Percentiles rank a stretch among this genome's conserved stretches.
These are phyloP conservation scores for Cadophora malorum DNA, from an alignment of 2,329 filamentous ascomycete genomes.

Conservation along the genomic window DNA sequence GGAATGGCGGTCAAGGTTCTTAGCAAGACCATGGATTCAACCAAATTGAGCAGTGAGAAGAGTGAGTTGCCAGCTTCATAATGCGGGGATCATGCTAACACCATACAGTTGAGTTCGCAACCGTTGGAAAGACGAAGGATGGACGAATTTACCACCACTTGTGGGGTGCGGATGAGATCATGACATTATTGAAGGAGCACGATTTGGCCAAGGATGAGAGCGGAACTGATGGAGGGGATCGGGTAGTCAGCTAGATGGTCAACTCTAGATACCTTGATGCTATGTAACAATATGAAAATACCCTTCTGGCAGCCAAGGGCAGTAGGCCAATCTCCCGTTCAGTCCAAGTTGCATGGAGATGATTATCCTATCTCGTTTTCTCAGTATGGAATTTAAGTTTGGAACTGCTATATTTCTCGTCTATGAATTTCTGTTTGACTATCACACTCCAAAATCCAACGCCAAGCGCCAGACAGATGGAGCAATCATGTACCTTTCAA, in stretches of 20 bases:
- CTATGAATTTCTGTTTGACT: neutral
- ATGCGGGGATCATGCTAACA: slow-evolving; percentile 31
- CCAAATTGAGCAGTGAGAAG: slow-evolving; percentile 98
- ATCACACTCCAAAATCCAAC: neutral
- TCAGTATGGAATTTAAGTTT: neutral
- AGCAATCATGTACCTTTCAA: neutral
- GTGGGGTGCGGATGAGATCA: slow-evolving; percentile 97
- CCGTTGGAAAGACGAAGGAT: slow-evolving; percentile 91
- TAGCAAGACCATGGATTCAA: slow-evolving; percentile 99
- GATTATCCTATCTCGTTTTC: neutral
- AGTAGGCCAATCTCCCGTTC: neutral
- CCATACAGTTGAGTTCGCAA: slow-evolving; percentile 88
- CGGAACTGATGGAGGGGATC: slow-evolving; percentile 43
- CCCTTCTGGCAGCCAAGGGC: slow-evolving; percentile 19
- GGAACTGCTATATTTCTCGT: neutral
- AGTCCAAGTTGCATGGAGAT: neutral
- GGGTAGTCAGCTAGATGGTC: slow-evolving; percentile 42
- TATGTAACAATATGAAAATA: slow-evolving; percentile 41
- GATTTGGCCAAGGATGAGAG: slow-evolving; percentile 85
- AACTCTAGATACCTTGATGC: slow-evolving; percentile 22
- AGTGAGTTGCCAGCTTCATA: slow-evolving; percentile 63
- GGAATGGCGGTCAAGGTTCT: slow-evolving; percentile 97
- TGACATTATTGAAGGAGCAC: slow-evolving; percentile 90
- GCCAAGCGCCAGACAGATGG: slow-evolving; percentile 2
- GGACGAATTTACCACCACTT: slow-evolving; percentile 98